These are phyloP conservation scores for Saksenaea vasiformis DNA, from an alignment of 371 early-diverging fungal genomes.

Conservation along the genomic window DNA sequence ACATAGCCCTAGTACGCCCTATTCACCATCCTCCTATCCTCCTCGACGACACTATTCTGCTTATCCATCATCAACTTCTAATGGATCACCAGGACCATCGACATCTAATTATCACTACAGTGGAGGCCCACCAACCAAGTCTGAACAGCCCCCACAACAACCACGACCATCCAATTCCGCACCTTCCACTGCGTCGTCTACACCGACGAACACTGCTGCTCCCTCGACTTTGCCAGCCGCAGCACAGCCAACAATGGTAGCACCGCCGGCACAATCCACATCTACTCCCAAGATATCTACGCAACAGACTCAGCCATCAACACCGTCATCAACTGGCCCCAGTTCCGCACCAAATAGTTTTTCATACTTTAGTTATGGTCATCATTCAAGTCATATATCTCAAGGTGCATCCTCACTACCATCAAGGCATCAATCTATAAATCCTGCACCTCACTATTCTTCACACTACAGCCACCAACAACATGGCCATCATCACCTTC, in stretches of 20 bases:
- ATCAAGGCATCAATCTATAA: conserved; percentile 13
- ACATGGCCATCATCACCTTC: conserved; percentile 12
- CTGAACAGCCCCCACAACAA: background rate
- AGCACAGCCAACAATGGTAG: background rate
- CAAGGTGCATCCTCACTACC: conserved; percentile 5
- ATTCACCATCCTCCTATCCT: conserved; percentile 14
- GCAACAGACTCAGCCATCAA: conserved; percentile 13
- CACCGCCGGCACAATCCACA: background rate
- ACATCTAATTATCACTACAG: background rate
- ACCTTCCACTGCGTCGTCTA: conserved; percentile 7
- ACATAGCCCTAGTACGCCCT: conserved; percentile 11
- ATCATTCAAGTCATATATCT: conserved; percentile 11
- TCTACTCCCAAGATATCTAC: background rate
- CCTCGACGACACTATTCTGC: conserved; percentile 11
- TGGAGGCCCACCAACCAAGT: background rate
- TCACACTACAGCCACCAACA: conserved; percentile 12
- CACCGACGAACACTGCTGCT: background rate
- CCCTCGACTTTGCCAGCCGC: background rate
- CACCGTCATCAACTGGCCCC: conserved; percentile 24
- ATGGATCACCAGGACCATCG: background rate
- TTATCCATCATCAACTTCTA: conserved; percentile 15
- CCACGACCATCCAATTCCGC: background rate
- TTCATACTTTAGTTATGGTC: background rate
- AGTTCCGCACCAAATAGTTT: conserved; percentile 4
- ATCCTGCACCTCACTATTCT: conserved; percentile 11